Evolutionary conservation across 768 basidiomycete genomes (phyloP).

Genomic region (Lactarius indigo): DNA sequence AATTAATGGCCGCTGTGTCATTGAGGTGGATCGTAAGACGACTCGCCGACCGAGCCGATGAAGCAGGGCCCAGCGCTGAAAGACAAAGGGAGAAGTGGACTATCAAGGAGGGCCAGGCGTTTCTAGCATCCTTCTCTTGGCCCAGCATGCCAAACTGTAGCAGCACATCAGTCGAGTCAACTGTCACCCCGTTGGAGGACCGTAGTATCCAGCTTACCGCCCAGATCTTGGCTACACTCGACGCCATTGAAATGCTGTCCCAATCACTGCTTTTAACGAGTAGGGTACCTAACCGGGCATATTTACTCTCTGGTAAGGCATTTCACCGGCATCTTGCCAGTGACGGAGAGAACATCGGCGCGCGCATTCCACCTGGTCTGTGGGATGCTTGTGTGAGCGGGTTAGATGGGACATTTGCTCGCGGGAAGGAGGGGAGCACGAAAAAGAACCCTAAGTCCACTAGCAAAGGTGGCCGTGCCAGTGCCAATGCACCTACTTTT

Average conservation of each 20-base stretch:
- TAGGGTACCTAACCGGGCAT: conserved; percentile 43
- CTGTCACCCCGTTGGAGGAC: conserved; percentile 44
- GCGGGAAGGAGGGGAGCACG: conserved; percentile 11
- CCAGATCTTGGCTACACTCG: conserved; percentile 56
- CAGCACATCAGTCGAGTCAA: conserved; percentile 15
- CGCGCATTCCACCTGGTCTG: conserved; percentile 13
- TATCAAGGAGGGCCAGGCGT: conserved; percentile 52
- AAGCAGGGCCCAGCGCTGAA: conserved; percentile 48
- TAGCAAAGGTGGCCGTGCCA: conserved; percentile 34
- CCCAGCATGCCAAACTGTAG: not conserved
- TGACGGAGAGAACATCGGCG: conserved; percentile 26
- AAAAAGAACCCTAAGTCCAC: conserved; percentile 28
- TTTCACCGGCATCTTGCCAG: conserved; percentile 54
- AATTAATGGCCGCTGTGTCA: conserved; percentile 50
- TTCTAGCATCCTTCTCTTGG: conserved; percentile 50
- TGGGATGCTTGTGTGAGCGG: conserved; percentile 27
- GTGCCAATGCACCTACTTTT: not conserved
- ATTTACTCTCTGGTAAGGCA: conserved; percentile 52
- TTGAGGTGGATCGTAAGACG: conserved; percentile 59
- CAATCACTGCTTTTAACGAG: conserved; percentile 58
- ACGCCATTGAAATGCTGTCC: conserved; percentile 56
- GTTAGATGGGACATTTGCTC: conserved; percentile 14
- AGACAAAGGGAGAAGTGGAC: conserved; percentile 71
- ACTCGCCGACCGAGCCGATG: conserved; percentile 49
- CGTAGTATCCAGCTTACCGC: conserved; percentile 67